Evolutionary conservation across 2,329 filamentous ascomycete genomes (phyloP).

Genomic region (Scopulariopsis brevicaulis): DNA sequence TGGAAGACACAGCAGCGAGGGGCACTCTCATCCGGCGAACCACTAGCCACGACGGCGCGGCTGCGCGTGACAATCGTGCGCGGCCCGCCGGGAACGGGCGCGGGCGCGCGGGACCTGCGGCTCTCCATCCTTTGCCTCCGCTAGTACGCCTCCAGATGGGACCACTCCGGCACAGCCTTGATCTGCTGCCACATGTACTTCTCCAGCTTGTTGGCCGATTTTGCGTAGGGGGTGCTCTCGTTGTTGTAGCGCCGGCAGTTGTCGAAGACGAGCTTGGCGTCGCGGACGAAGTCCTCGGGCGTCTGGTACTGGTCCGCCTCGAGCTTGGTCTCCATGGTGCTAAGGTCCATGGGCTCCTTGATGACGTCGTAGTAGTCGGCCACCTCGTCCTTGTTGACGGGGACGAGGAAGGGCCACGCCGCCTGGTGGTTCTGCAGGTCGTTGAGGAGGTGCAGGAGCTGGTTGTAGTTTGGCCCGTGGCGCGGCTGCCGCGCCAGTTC

Average conservation of each 20-base stretch:
- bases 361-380: slow-evolving; percentile 99
- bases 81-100: background rate
- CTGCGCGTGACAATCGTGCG: background rate
- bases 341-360: slow-evolving; percentile 92
- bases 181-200: slow-evolving; percentile 95
- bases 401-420: slow-evolving; percentile 89
- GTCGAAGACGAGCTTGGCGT: slow-evolving; percentile 81
- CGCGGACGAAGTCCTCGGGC: slow-evolving; percentile 84
- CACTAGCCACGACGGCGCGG: background rate
- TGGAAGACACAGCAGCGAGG: too few relatives aligned
- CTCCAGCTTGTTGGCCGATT: slow-evolving; percentile 84
- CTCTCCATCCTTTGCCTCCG: background rate
- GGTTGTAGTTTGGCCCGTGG: slow-evolving; percentile 92
- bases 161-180: slow-evolving; percentile 88
- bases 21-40: too few relatives aligned
- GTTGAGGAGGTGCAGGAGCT: slow-evolving; percentile 83
- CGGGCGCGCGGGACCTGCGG: background rate
- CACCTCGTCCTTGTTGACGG: slow-evolving; percentile 91
- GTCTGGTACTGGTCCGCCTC: slow-evolving; percentile 86
- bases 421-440: slow-evolving; percentile 89
- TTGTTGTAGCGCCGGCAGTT: slow-evolving; percentile 97
- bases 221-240: slow-evolving; percentile 88
- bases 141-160: slow-evolving; percentile 41
- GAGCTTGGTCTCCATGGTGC: slow-evolving; percentile 91
- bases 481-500: slow-evolving; percentile 88